Percentiles rank a stretch among this genome's conserved stretches.
Evolutionary conservation across 768 basidiomycete species (phyloP).

Genomic region (Ramaria rubella): DNA sequence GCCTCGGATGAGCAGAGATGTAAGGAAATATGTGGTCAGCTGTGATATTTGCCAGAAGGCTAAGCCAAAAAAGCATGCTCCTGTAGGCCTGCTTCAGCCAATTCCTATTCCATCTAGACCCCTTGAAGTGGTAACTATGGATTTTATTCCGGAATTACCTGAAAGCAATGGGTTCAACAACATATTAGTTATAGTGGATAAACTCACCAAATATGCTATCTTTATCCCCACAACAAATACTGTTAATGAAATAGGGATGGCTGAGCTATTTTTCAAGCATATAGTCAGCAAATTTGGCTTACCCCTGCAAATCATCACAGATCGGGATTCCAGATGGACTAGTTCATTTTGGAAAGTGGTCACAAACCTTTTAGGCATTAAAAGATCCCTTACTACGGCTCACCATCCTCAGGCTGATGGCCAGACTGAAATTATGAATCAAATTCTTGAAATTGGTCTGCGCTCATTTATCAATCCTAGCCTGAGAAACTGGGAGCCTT

Average conservation of each 20-base stretch:
- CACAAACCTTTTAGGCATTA: too few relatives aligned
- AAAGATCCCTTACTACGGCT: too few relatives aligned
- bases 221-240: constrained; percentile 33
- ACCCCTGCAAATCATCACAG: too few relatives aligned
- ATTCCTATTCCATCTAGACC: constrained; percentile 11
- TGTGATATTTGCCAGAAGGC: constrained; percentile 21
- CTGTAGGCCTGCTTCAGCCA: constrained; percentile 3
- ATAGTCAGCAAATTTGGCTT: too few relatives aligned
- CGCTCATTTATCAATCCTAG: too few relatives aligned
- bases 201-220: constrained; percentile 29
- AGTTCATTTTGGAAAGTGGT: too few relatives aligned
- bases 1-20: constrained; percentile 18
- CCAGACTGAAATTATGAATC: too few relatives aligned
- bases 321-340: too few relatives aligned
- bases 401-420: too few relatives aligned
- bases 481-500: too few relatives aligned
- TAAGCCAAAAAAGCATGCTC: constrained; percentile 7
- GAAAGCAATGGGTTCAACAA: constrained; percentile 14
- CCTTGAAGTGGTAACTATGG: constrained; percentile 19
- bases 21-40: constrained; percentile 21
- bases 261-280: too few relatives aligned
- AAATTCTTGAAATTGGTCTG: too few relatives aligned
- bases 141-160: constrained; percentile 24
- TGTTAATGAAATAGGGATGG: constrained; percentile 28
- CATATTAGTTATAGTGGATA: constrained; percentile 19